Evolutionary conservation across 2,329 filamentous ascomycete genomes (phyloP), one percentile per base, ranked within the genome.

Genomic region (Amylocarpus encephaloides): DNA sequence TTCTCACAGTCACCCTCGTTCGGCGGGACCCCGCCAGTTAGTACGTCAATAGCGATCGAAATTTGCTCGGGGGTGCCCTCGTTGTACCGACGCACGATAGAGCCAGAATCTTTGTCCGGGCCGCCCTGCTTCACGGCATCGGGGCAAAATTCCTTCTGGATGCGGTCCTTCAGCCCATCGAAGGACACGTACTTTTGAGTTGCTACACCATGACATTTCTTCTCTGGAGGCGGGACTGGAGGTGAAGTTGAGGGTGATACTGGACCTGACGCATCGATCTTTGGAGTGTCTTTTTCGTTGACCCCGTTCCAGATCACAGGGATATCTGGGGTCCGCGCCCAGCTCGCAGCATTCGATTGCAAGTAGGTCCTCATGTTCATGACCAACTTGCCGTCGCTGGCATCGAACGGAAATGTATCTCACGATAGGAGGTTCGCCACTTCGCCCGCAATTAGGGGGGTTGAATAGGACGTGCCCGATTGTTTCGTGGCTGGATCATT

Each of bases 41-140:
- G n/a, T n/a, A n/a, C n/a, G n/a, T n/a, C n/a, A n/a, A n/a, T n/a
- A n/a, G n/a, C n/a, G n/a, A n/a, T n/a, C n/a, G n/a, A n/a, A n/a
- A n/a, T n/a, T n/a, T n/a, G n/a, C n/a, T n/a, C n/a, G n/a, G n/a
- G n/a, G n/a, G n/a, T n/a, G n/a, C n/a, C n/a, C n/a, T n/a, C n/a
- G n/a, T n/a, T n/a, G n/a, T n/a, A n/a, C n/a, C 5, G 32, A 5
- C 46, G 46, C 1, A 42, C n/a, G 1, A 48, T 33, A 6, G 26
- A 33, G 32, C 46, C 46, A 5, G 29, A 22, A 11, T 18, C 32
- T n/a, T 33, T 12, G 16, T 48, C 46, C 11, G 41, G 46, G 2
- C 19, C 32, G 12, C 43, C 43, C 38, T 46, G 43, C 32, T 42
- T 42, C 13, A n/a, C 18, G 29, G 46, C 46, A 19, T 48, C 46